Evolutionary conservation across 306 rosid species (phyloP), one percentile per base, ranked within the genome.

Genomic region (Glycine tomentella): DNA sequence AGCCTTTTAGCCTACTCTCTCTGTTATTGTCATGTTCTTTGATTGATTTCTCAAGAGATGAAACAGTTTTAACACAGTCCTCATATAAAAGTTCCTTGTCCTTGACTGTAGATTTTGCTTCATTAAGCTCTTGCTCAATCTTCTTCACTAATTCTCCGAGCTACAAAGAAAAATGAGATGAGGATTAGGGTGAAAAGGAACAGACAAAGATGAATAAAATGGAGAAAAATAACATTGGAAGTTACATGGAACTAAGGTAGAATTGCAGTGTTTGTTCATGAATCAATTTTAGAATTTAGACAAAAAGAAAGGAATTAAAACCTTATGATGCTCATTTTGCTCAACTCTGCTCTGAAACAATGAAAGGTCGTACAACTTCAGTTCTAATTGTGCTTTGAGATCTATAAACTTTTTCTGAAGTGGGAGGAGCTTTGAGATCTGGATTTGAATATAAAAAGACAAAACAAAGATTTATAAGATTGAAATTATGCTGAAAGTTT

Each of bases 271-370:
- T 66, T 62, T 53, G 11, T 51, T 51, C 33, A 51, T n/a, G 17
- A 34, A 69, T 33, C n/a, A 62, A 70, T 25, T 74, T 79, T 79
- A 58, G 70, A 40, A 15, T 74, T 79, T 79, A 58, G 70, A 40
- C 12, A 61, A 3, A 72, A 68, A 57, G 15, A n/a, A 75, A 75
- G 53, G 75, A 62, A 74, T 74, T 56, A 75, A 87, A 82, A 95
- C 99, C 99, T 95, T 95, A 80, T 91, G 97, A 78, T 95, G 98
- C 85, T 93, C 99, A 84, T 95, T 95, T 83, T 95, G 96, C 88
- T 91, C 96, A 69, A 93, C 97, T 87, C 99, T 91, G 63, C 84
- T 91, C 84, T 90, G 97, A 82, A 93, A 95, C 74, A 95, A 79
- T 31, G 92, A 87, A 75, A 95, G 98, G 84, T 95, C 98, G 75